Evolutionary conservation across 495 filamentous ascomycete species (phyloP), one percentile per base, ranked within the genome.

Genomic region (Collariella sp.): DNA sequence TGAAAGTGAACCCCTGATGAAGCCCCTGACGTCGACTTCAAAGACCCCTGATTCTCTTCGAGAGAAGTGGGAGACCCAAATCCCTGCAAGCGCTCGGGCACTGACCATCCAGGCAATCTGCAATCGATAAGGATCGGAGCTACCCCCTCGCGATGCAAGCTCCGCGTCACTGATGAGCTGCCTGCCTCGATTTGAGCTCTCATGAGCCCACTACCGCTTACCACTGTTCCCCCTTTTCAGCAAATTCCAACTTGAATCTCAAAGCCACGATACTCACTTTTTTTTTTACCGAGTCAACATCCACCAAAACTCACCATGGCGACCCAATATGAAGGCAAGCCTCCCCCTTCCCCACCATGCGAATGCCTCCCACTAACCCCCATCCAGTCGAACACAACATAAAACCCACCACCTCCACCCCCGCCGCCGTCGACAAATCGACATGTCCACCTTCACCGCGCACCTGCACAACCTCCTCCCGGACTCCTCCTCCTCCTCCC

Each of bases 391-490:
- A 96, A 69, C 91, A 96, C 76, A 86, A 84, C 66, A 87, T 87
- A 68, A 70, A 73, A 50, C 54, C 64, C 52, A 48, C 67, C 56
- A 41, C 64, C 29, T 58, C 72, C 49, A 56, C 63, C 52, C 73
- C 58, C 60, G 73, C 61, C 68, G 71, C 26, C 73, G 71, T 38
- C 83, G 83, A 46, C 87, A 87, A 43, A 82, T 89, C 35, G 88
- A 95, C 72, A 85, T 96, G 70, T 84, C 85, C 43, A 87, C 84
- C 68, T 96, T 97, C 81, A 90, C 86, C 74, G 74, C 83, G 40
- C 83, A 85, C 45, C 83, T 94, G 46, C 73, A 76, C 61, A 79
- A 85, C 60, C 80, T 87, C 55, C 71, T 74, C 52, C 78, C 74
- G 16, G 67, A 76, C 13, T 68, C 72, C 56, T 4, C 39, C 18